Evolutionary conservation across 129 eudicot genomes (phyloP), one percentile per base, ranked within the genome.

Genomic region (Artemisia tridentata): DNA sequence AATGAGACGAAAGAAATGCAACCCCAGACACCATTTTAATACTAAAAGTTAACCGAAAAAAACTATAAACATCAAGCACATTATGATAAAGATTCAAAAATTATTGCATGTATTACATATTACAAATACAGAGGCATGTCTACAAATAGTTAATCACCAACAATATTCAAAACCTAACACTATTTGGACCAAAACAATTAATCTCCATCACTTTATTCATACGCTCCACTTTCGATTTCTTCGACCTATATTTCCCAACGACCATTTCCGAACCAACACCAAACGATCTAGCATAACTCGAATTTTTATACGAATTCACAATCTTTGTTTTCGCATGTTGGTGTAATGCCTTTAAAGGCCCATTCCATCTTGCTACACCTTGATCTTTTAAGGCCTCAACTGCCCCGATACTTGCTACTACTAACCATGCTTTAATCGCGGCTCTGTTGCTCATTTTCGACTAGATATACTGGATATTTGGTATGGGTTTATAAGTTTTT

Each of bases 321-420:
- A 81, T 50, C 15, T 78, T 86, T 27, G 74, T 63, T 71, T 90
- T 86, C 4, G 81, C 84, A 11, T 80, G 75, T 5, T 79, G 65
- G 3, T 88, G 90, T 56, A 85, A 72, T 0, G 81, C 79, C 20
- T 71, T 77, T 0, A 84, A 48, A 1, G 83, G 81, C 9, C 84
- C 86, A 38, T 81, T 87, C 89, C 95, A 84, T 15, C 89, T 69
- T 16, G 86, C 83, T 59, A 80, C 53, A 74, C 93, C 53, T 75
- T 88, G 87, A 83, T 88, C 91, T 83, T 88, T 88, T 63, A 88
- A 55, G 14, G 87, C 91, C 47, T 86, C 96, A 34, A 88, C 84
- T 2, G 88, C 88, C 7, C 90, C 90, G 46, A 88, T 83, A 73
- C 88, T 83, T 2, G 90, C 90, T 11, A 78, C 86, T 50, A 80